Conservation (phyloP, 139 green algal species). For the Trebouxia sp. region DNA sequence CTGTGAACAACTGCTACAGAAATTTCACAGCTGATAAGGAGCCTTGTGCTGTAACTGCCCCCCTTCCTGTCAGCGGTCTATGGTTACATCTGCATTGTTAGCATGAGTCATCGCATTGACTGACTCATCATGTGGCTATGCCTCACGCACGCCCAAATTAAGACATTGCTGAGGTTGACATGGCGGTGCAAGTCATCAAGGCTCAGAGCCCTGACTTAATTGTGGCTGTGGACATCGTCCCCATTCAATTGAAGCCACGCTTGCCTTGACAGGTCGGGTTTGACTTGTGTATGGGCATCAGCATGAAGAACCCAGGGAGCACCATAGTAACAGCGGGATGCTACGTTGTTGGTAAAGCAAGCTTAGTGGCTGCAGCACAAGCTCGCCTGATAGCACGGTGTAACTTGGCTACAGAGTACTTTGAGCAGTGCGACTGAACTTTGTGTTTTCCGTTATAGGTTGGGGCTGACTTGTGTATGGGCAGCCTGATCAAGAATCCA, state of each 20-base stretch:
- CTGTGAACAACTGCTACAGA: conserved; percentile 98
- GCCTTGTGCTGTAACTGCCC: conserved; percentile 63
- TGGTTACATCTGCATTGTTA: no score
- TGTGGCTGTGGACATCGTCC: conserved; percentile 84
- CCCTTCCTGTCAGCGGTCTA: no score
- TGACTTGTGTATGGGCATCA: conserved; percentile 88
- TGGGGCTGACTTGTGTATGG: conserved; percentile 92
- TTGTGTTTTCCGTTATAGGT: conserved; percentile 45
- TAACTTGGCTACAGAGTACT: not conserved
- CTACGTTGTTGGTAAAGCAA: conserved; percentile 85
- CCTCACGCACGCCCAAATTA: conserved; percentile 83
- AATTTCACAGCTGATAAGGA: conserved; percentile 92
- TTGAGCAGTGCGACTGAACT: not conserved
- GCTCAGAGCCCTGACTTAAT: conserved; percentile 62
- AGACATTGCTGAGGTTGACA: conserved; percentile 76
- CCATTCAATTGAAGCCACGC: not conserved
- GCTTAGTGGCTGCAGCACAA: conserved; percentile 73
- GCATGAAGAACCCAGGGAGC: conserved; percentile 97
- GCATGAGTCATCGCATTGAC: no score
- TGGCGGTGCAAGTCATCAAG: conserved; percentile 60
- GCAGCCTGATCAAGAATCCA: conserved; percentile 95
- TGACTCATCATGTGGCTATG: conserved; percentile 97
- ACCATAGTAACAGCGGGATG: conserved; percentile 88
- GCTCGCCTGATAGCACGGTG: conserved; percentile 84
- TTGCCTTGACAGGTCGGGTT: conserved; percentile 68